These are phyloP conservation scores for Colletotrichum sp. DNA, from an alignment of 2,329 filamentous ascomycete species.

Conservation along the genomic window DNA sequence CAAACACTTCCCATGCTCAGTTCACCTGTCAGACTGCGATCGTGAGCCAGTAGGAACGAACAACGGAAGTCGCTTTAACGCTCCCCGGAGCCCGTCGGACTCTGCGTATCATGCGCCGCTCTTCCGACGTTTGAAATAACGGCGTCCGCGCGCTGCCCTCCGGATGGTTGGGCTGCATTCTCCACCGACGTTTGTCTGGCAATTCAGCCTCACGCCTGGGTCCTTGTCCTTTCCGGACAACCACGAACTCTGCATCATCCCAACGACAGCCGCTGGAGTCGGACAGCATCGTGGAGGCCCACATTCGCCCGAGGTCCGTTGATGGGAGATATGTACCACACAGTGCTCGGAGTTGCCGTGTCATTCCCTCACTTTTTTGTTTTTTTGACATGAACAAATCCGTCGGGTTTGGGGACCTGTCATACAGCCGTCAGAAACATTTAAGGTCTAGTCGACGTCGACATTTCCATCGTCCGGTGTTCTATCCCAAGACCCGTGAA, in stretches of 20 bases:
- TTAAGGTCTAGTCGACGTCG: background rate
- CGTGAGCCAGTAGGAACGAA: background rate
- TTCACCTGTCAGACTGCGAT: background rate
- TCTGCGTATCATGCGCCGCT: background rate
- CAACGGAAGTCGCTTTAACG: background rate
- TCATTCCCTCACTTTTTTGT: background rate
- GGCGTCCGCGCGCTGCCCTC: background rate
- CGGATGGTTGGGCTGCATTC: background rate
- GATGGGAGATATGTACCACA: slow-evolving; percentile 5
- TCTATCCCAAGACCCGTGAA: background rate
- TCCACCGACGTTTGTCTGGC: background rate
- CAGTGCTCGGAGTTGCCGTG: slow-evolving; percentile 1
- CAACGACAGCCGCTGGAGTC: background rate
- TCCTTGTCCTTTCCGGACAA: background rate
- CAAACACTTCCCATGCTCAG: background rate
- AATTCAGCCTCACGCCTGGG: background rate
- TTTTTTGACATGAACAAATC: background rate
- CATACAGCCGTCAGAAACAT: background rate
- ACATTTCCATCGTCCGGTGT: background rate
- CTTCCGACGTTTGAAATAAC: background rate
- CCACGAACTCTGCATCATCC: slow-evolving; percentile 14
- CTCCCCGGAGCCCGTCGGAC: background rate
- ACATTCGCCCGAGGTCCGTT: background rate
- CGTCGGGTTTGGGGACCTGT: background rate
- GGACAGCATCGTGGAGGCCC: background rate